Conservation (phyloP, 2,329 filamentous ascomycete genomes). For the Amauroascus niger region DNA sequence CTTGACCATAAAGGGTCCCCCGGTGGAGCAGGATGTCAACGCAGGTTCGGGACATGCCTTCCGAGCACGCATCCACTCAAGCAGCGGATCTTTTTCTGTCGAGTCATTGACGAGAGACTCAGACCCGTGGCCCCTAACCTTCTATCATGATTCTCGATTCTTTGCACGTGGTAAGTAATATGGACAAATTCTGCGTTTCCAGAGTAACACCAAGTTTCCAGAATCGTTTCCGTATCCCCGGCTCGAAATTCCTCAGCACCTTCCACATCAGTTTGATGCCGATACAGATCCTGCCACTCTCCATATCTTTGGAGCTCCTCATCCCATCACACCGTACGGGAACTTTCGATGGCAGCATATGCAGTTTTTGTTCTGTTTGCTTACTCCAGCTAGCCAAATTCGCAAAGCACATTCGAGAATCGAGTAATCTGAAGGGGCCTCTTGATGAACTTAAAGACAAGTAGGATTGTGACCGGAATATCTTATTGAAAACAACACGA, state of each 20-base stretch:
- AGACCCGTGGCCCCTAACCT: conserved; percentile 19
- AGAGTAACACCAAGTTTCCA: conserved; percentile 4
- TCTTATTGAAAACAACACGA: not conserved
- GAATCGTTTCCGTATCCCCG: conserved; percentile 20
- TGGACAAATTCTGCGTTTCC: not conserved
- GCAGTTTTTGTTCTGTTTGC: not conserved
- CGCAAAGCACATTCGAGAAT: not conserved
- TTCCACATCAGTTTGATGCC: conserved; percentile 18
- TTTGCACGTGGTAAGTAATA: conserved; percentile 18
- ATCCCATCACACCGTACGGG: conserved; percentile 5
- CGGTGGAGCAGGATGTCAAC: not conserved
- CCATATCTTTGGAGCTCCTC: conserved; percentile 20
- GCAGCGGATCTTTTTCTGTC: not conserved
- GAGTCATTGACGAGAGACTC: not conserved
- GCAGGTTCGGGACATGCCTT: conserved; percentile 20
- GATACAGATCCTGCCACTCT: conserved; percentile 22
- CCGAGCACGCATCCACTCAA: conserved; percentile 4
- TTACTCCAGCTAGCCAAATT: not conserved
- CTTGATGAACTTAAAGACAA: not conserved
- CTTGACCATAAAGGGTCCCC: not conserved
- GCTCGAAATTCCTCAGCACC: conserved; percentile 19
- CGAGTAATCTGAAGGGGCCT: not conserved
- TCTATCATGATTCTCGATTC: conserved; percentile 21
- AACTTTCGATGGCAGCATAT: not conserved
- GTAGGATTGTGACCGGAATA: not conserved